Conservation (phyloP, 352 stramenopile genomes). For the Globisporangium spinosum region DNA sequence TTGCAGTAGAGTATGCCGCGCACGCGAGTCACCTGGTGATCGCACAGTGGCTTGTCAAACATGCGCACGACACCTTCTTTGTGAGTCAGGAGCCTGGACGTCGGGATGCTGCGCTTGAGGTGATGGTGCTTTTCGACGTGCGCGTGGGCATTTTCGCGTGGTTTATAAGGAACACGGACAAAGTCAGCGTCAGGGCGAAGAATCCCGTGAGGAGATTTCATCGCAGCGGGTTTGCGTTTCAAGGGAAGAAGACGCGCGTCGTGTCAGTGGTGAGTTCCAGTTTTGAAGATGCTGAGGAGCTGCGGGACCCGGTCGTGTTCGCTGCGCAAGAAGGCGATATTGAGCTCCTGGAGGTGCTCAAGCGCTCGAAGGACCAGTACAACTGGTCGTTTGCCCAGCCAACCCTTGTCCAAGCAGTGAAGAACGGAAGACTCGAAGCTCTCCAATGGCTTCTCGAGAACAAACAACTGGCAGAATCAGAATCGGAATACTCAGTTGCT, state of each 20-base stretch:
- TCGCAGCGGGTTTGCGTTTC: not conserved
- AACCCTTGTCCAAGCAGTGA: not conserved
- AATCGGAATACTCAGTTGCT: not conserved
- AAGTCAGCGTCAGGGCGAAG: not conserved
- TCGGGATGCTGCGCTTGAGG: not conserved
- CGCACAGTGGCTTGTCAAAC: constrained; percentile 2
- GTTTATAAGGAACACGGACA: not conserved
- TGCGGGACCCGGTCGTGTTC: not conserved
- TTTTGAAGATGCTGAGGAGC: not conserved
- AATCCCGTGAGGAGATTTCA: not conserved
- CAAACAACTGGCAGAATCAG: not conserved
- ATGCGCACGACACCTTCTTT: not conserved
- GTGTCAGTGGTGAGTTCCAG: not conserved
- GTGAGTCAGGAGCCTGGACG: not conserved
- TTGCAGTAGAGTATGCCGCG: constrained; percentile 3
- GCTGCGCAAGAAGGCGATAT: not conserved
- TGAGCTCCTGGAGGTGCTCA: constrained; percentile 3
- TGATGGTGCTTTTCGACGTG: not conserved
- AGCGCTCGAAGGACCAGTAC: not conserved
- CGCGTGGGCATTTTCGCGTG: not conserved
- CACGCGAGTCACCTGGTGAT: not conserved
- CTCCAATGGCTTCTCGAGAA: not conserved
- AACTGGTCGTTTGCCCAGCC: not conserved
- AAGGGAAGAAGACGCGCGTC: not conserved
- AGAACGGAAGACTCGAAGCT: not conserved